A percentile compares a stretch with the other conserved stretches of the same genome.
phyloP scores from a whole-genome alignment of 768 basidiomycete species.

The Xanthoconium purpureum region DNA sequence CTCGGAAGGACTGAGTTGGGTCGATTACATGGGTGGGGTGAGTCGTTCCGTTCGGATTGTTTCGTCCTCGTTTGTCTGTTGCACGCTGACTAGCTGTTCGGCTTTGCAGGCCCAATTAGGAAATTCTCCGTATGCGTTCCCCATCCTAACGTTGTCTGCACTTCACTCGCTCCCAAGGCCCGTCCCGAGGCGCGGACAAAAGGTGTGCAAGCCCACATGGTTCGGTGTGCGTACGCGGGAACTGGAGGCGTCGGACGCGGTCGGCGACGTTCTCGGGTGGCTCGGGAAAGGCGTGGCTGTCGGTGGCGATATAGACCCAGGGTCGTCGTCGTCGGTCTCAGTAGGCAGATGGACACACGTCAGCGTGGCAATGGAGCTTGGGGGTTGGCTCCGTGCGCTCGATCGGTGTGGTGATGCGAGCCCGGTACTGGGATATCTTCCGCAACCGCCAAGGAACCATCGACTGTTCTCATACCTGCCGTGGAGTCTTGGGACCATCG shows the following conservation, averaged over 20 bases:
- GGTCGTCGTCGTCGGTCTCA: not conserved
- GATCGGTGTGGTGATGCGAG: constrained; percentile 22
- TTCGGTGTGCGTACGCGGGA: constrained; percentile 62
- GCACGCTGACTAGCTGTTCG: not conserved
- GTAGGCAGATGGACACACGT: constrained; percentile 49
- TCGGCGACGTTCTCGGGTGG: constrained; percentile 58
- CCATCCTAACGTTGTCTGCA: constrained; percentile 74
- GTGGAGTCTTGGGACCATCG: constrained; percentile 37
- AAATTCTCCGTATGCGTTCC: constrained; percentile 79
- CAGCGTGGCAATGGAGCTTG: constrained; percentile 55
- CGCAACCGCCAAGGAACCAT: constrained; percentile 35
- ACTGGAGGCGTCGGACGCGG: constrained; percentile 57
- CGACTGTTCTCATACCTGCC: constrained; percentile 50
- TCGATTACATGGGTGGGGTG: constrained; percentile 66
- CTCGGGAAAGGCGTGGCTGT: constrained; percentile 34
- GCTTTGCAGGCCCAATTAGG: constrained; percentile 52
- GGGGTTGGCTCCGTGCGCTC: constrained; percentile 54
- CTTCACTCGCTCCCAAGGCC: constrained; percentile 88
- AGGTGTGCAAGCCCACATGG: constrained; percentile 82
- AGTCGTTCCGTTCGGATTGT: constrained; percentile 12
- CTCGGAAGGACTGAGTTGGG: constrained; percentile 73
- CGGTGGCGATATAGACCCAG: constrained; percentile 12
- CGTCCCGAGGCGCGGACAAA: constrained; percentile 74
- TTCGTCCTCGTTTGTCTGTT: not conserved
- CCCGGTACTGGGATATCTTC: too few species aligned